phyloP scores from a whole-genome alignment of 495 filamentous ascomycete genomes.

The Bacidia rubella region DNA sequence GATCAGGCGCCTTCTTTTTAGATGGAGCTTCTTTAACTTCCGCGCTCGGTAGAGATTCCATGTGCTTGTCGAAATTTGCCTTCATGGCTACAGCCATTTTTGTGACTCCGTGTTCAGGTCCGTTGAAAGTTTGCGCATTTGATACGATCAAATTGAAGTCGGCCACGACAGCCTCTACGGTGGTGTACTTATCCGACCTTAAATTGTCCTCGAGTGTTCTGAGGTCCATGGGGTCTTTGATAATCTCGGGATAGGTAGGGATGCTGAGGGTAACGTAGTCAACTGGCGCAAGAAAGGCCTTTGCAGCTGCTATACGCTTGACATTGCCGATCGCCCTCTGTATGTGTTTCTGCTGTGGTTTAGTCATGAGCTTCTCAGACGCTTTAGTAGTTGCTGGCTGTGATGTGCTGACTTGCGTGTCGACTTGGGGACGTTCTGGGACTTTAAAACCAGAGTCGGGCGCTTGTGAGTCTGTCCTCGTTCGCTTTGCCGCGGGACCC shows the following conservation, averaged over 20 bases:
- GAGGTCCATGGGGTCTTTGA: conserved; percentile 73
- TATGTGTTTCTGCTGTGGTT: conserved; percentile 43
- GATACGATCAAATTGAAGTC: conserved; percentile 64
- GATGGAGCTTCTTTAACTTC: conserved; percentile 36
- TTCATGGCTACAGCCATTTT: conserved; percentile 45
- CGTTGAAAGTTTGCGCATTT: conserved; percentile 75
- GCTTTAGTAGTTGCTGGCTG: conserved; percentile 6
- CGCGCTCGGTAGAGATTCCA: conserved; percentile 35
- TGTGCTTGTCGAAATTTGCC: conserved; percentile 46
- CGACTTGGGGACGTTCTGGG: conserved; percentile 24
- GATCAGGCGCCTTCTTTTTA: conserved; percentile 40
- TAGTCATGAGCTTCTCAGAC: conserved; percentile 31
- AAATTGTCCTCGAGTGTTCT: conserved; percentile 69
- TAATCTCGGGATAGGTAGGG: conserved; percentile 54
- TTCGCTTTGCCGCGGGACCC: conserved; percentile 66
- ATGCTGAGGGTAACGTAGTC: conserved; percentile 52
- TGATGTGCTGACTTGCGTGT: conserved; percentile 15
- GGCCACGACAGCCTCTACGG: conserved; percentile 47
- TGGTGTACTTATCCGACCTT: conserved; percentile 50
- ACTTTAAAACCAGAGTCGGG: conserved; percentile 25
- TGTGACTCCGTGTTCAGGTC: conserved; percentile 56
- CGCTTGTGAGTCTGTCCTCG: conserved; percentile 43
- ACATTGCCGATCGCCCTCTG: conserved; percentile 47
- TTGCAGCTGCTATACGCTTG: conserved; percentile 67
- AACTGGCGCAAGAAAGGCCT: conserved; percentile 62